phyloP scores from a whole-genome alignment of 1,284 basidiomycete genomes.

The Pseudozyma pruni region DNA sequence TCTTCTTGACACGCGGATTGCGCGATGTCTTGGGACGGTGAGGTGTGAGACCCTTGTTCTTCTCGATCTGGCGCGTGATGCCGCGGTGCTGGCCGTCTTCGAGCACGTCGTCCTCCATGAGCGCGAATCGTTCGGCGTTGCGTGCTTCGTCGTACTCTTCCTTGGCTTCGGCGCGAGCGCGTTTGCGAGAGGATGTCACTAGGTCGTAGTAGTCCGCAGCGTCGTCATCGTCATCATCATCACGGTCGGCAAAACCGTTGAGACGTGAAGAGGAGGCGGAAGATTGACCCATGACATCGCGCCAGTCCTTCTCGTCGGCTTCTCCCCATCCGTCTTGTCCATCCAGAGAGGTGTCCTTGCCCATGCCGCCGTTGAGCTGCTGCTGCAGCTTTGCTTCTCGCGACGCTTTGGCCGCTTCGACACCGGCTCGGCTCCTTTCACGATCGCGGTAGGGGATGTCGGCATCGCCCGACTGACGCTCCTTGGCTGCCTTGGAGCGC shows the following conservation, averaged over 20 bases:
- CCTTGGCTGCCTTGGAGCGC: slow-evolving; percentile 44
- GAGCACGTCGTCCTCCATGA: slow-evolving; percentile 55
- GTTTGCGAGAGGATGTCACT: slow-evolving; percentile 47
- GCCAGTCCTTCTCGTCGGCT: slow-evolving; percentile 58
- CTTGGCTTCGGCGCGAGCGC: slow-evolving; percentile 56
- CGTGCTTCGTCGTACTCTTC: slow-evolving; percentile 61
- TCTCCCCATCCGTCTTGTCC: slow-evolving; percentile 61
- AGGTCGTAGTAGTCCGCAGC: slow-evolving; percentile 66
- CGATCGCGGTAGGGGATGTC: slow-evolving; percentile 67
- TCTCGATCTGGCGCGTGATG: slow-evolving; percentile 65
- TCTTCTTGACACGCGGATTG: slow-evolving; percentile 67
- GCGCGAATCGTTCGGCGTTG: slow-evolving; percentile 50
- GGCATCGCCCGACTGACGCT: slow-evolving; percentile 60
- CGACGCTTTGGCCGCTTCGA: slow-evolving; percentile 60
- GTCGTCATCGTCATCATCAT: slow-evolving; percentile 42
- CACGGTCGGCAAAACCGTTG: slow-evolving; percentile 12
- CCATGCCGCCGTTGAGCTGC: slow-evolving; percentile 27
- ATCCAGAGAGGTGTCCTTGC: slow-evolving; percentile 33
- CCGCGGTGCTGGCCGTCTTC: slow-evolving; percentile 63
- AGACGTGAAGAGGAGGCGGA: slow-evolving; percentile 18
- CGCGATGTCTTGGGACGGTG: slow-evolving; percentile 61
- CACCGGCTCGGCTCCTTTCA: slow-evolving; percentile 58
- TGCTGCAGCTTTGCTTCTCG: slow-evolving; percentile 44
- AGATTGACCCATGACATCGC: slow-evolving; percentile 60
- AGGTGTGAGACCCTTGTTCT: slow-evolving; percentile 65